Base-by-base conservation (phyloP, 352 stramenopile genomes). In the Globisporangium recalcitrans region DNA sequence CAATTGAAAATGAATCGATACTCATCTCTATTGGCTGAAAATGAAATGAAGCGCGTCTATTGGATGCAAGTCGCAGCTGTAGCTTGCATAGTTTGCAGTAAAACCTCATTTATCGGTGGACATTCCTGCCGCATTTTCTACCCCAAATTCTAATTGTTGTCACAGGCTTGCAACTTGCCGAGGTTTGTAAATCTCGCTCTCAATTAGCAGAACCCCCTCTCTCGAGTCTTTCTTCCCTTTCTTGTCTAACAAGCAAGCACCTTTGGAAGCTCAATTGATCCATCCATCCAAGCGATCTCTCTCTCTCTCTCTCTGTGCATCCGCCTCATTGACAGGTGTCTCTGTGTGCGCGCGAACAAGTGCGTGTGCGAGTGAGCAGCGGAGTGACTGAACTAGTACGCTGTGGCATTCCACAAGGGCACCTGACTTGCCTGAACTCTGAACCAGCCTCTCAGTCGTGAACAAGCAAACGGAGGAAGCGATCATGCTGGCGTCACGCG, bases 401-500 rank as follows among this genome's bases (percentile, higher is more conserved):
- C 1, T 38, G 32, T 14, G 32, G 13, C n/a, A n/a, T n/a, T n/a
- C n/a, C n/a, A n/a, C n/a, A n/a, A 14, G 32, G 14, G 32, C 32
- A 38, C 32, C 9, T 38, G 32, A 38, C 10, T 14, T 42, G 14
- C 36, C 36, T n/a, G 36, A 38, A 11, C 32, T 49, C n/a, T 52
- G 40, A 44, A 51, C 11, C 27, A 31, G 14, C 14, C 7, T 16
- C 32, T 11, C 10, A 53, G 24, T 4, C 22, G n/a, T 14, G 21
- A 27, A 11, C n/a, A 34, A 54, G 22, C 16, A 31, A 55, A 38
- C 6, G 16, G 38, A 10, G 38, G 13, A 24, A 19, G 24, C 2
- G 4, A 56, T 11, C n/a, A 84, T 87, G 75, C 51, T 87, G 58
- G 64, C 76, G 22, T 66, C 69, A 19, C 76, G 76, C 58, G 77